phyloP scores from a whole-genome alignment of 345 rosid species.

The Rhodomyrtus tomentosa region DNA sequence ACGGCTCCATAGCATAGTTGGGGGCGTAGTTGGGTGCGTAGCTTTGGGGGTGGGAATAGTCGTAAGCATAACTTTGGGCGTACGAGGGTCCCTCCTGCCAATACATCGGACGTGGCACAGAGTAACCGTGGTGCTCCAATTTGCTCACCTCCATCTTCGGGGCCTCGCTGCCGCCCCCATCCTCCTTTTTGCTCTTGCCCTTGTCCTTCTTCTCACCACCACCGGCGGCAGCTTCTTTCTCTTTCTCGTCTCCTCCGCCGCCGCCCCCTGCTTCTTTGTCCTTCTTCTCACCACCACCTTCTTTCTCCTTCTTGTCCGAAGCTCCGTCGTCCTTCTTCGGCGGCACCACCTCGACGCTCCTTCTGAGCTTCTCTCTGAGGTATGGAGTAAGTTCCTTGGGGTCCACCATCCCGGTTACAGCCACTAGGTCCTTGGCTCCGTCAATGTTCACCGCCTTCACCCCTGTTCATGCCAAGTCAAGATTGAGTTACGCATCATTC shows the following conservation, averaged over 20 bases:
- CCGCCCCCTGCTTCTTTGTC: slow-evolving; percentile 20
- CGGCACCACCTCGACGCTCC: slow-evolving; percentile 52
- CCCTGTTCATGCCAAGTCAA: slow-evolving; percentile 26
- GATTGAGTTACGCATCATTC: background rate
- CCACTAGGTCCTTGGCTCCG: slow-evolving; percentile 49
- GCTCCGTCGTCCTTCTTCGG: slow-evolving; percentile 29
- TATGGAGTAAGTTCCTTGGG: slow-evolving; percentile 34
- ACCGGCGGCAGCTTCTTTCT: slow-evolving; percentile 15
- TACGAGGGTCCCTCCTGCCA: background rate
- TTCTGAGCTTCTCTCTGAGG: slow-evolving; percentile 46
- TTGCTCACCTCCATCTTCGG: slow-evolving; percentile 41
- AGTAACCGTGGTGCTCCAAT: slow-evolving; percentile 28
- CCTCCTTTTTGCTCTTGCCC: background rate
- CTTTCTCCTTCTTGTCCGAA: slow-evolving; percentile 20
- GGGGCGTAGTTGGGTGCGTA: background rate
- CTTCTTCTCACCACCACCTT: slow-evolving; percentile 25
- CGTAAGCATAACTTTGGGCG: background rate
- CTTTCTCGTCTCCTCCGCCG: slow-evolving; percentile 7
- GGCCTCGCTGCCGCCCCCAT: background rate
- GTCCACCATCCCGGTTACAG: slow-evolving; percentile 70
- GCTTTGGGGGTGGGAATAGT: background rate
- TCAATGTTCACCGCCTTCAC: slow-evolving; percentile 47
- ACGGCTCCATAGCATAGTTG: background rate
- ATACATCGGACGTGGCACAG: slow-evolving; percentile 12
- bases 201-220: slow-evolving; percentile 13